A percentile compares a stretch with the other conserved stretches of the same genome.
These are phyloP conservation scores for Potentilla sterilis DNA, from an alignment of 306 rosid genomes.

Conservation along the genomic window DNA sequence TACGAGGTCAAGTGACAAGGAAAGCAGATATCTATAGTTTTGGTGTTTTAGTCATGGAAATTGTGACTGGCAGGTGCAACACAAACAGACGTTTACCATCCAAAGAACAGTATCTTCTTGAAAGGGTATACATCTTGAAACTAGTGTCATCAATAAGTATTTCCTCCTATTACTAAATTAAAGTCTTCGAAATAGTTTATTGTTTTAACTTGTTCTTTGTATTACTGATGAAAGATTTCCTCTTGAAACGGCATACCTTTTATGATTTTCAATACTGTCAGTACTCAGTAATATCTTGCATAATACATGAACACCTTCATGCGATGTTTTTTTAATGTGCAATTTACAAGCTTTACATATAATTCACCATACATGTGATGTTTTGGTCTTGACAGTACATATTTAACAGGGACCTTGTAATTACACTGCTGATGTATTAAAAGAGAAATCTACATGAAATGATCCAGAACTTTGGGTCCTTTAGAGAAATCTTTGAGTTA, in stretches of 20 bases:
- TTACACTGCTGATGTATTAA: neutral
- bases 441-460: neutral
- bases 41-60: constrained; percentile 73
- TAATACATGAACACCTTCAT: neutral
- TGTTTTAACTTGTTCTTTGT: neutral
- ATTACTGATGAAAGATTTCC: neutral
- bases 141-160: neutral
- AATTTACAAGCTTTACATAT: no score
- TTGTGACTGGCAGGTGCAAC: constrained; percentile 76
- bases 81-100: constrained; percentile 60
- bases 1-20: constrained; percentile 81
- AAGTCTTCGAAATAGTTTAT: neutral
- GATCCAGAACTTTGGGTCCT: neutral
- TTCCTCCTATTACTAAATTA: neutral
- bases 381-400: neutral
- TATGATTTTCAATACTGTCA: neutral
- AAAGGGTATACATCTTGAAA: constrained; percentile 42
- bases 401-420: neutral
- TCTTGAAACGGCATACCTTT: neutral
- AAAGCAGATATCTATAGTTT: constrained; percentile 81
- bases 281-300: neutral
- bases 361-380: no score
- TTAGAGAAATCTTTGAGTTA: neutral
- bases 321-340: no score
- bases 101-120: constrained; percentile 67